phyloP scores from a whole-genome alignment of 805 yeast genomes.

The Metschnikowia colocasiae region DNA sequence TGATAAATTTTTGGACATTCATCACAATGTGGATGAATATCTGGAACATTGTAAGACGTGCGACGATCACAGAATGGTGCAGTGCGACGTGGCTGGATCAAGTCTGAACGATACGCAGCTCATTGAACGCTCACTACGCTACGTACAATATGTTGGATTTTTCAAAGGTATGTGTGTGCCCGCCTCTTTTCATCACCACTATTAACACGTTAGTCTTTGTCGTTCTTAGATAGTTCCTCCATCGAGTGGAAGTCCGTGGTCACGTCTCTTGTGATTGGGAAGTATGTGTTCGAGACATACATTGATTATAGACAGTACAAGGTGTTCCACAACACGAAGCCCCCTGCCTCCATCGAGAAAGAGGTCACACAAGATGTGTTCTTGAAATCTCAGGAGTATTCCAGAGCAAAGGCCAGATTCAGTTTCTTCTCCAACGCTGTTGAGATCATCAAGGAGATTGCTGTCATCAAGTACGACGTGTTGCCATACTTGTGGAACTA shows the following conservation, averaged over 20 bases:
- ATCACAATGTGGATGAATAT: no score
- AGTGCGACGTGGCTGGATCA: conserved; percentile 5
- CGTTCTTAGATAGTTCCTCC: conserved; percentile 58
- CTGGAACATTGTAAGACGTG: no score
- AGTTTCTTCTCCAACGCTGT: conserved; percentile 52
- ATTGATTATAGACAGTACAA: conserved; percentile 74
- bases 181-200: background rate
- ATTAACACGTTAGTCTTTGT: conserved; percentile 39
- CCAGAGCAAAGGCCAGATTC: conserved; percentile 73
- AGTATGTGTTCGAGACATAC: conserved; percentile 71
- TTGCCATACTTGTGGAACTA: conserved; percentile 37
- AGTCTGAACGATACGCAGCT: background rate
- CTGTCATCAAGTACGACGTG: conserved; percentile 55
- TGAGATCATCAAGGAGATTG: conserved; percentile 53
- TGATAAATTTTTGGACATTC: no score
- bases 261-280: conserved; percentile 68
- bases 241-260: conserved; percentile 80
- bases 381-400: conserved; percentile 70
- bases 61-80: no score
- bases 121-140: background rate
- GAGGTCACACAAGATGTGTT: conserved; percentile 73
- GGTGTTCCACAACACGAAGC: conserved; percentile 48
- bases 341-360: conserved; percentile 67
- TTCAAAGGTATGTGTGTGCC: conserved; percentile 16
- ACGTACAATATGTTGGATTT: conserved; percentile 13